Conservation (phyloP, 202 grass and related monocot genomes). For the Eragrostis tef region DNA sequence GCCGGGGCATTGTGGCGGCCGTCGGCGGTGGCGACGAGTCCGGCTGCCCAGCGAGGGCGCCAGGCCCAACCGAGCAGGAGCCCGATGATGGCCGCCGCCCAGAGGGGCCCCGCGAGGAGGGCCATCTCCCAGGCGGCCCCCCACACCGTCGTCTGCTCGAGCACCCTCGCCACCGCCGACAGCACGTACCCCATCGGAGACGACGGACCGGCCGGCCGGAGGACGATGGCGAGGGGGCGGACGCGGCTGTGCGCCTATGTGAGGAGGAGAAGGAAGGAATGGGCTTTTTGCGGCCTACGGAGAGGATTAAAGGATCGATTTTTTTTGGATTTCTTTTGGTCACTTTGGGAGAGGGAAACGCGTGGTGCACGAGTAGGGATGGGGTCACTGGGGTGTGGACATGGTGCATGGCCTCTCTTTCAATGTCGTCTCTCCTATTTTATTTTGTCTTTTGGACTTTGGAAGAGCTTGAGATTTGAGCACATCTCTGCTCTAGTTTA, state of each 20-base stretch:
- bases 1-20: not conserved
- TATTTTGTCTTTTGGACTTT: not conserved
- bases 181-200: conserved; percentile 75
- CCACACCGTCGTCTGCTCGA: conserved; percentile 62
- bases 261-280: conserved; percentile 19
- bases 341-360: conserved; percentile 9
- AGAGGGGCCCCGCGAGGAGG: conserved; percentile 77
- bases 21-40: conserved; percentile 50
- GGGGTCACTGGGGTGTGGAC: conserved; percentile 45
- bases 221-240: conserved; percentile 23
- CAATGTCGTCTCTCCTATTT: too few species aligned
- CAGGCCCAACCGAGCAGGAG: conserved; percentile 88
- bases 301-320: conserved; percentile 56
- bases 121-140: conserved; percentile 68
- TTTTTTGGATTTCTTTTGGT: conserved; percentile 11
- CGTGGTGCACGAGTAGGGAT: conserved; percentile 46
- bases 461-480: not conserved
- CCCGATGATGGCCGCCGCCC: conserved; percentile 75
- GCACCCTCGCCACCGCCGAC: conserved; percentile 65
- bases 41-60: conserved; percentile 80
- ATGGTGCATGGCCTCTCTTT: conserved; percentile 37
- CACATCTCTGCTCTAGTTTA: too few species aligned
- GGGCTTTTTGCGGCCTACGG: conserved; percentile 41
- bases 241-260: conserved; percentile 25
- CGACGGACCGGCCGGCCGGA: conserved; percentile 10